Base-by-base conservation (phyloP, 2,329 filamentous ascomycete genomes). In the Reticulascus tulasneorum region DNA sequence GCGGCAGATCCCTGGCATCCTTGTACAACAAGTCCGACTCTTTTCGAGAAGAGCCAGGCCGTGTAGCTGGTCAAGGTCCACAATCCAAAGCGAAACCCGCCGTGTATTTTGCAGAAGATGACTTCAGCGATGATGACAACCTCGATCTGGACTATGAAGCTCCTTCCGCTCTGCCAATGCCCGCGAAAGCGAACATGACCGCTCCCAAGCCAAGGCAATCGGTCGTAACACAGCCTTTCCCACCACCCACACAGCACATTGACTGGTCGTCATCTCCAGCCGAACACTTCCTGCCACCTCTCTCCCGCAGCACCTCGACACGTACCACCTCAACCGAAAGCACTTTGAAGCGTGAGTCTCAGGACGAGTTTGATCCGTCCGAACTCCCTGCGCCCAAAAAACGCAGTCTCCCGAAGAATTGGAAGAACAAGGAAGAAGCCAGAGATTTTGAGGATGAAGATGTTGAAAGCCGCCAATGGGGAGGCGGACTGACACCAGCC, bases 41-140 rank as follows among this genome's bases (percentile, higher is more conserved):
- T 0, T 80, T 81, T 48, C 52, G 59, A 40, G 63, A 72, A 19
- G 52, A 55, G 22, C 52, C 55, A 18, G 54, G 56, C 24, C 31
- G 18, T 8, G 20, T 37, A 21, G 6, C 30, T 15, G 22, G 10
- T 6, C 28, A 32, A 11, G 29, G 46, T 23, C 36, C 40, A 9
- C 38, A 52, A 18, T 31, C 48, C 42, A 60, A 58, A 33, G 30
- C 46, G 19, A 44, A 54, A 24, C 40, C 55, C 9, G 44, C 48
- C 7, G 74, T 84, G 9, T 77, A 74, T 42, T 85, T 89, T 45
- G 77, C 80, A 41, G 85, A 89, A 44, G 82, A 91, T 49, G 90
- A 95, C 53, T 93, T 94, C 47, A 87, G 88, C 50, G 86, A 91
- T 54, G 89, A 95, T 48, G 74, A 82, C 15, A 77, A 88, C 37